Evolutionary conservation across 2,329 filamentous ascomycete species (phyloP), one percentile per base, ranked within the genome.

Genomic region (Trichoderma gracile): DNA sequence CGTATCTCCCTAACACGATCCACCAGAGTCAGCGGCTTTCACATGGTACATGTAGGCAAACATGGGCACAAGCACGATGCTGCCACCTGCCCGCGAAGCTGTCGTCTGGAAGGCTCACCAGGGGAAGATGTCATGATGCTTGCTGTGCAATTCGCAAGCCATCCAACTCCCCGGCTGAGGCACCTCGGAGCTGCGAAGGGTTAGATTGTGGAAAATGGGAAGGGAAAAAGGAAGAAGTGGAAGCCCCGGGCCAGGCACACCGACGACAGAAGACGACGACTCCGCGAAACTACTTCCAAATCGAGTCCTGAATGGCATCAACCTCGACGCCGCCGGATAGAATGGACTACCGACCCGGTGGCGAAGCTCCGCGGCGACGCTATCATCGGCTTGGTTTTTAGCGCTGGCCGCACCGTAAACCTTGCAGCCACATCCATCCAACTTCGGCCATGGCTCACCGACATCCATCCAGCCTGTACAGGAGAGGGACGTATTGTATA

Each of bases 371-470:
- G 58, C 58, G 46, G 40, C 58, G 59, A 65, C 64, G 59, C 64
- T 49, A 65, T 65, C 63, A 54, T 46, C 64, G 58, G 58, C 64
- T 52, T 49, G 56, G 53, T 65, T 21, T 40, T 63, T 65, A 65
- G 64, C 59, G 64, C 64, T 53, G 17, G 57, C 33, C 25, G 46
- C 38, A 62, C 42, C 56, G 49, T 38, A 65, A 65, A 65, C 64
- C 59, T 65, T 65, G 59, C 64, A 59, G 64, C 64, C 64, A 63
- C 64, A 65, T 55, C 58, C 53, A 52, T 59, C 60, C 56, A 42
- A 49, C 54, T 57, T 46, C 40, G 53, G 43, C 60, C 50, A 49
- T 49, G 6, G 43, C 63, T 50, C 63, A 64, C 63, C 54, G 47
- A 57, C 55, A 47, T 21, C 53, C 55, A 47, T 21, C 53, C 30